Evolutionary conservation across 306 rosid species (phyloP).

Genomic region (Lupinus albus): DNA sequence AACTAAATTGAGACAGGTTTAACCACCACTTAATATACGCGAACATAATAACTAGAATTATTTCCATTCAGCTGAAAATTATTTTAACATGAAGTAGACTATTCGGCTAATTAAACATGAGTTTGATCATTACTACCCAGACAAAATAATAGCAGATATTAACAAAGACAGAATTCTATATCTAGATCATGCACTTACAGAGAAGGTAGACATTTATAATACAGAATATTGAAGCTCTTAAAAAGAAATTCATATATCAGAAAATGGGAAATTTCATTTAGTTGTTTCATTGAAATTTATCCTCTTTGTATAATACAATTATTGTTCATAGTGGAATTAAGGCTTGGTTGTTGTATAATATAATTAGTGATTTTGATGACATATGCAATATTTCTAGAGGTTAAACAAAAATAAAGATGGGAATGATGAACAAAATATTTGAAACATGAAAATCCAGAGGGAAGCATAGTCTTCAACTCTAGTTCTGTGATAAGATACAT

Average conservation of each 20-base stretch:
- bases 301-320: background rate
- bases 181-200: constrained; percentile 7
- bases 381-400: background rate
- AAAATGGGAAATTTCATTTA: background rate
- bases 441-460: constrained; percentile 24
- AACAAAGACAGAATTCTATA: background rate
- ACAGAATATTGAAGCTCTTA: constrained; percentile 22
- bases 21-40: background rate
- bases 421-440: constrained; percentile 13
- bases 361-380: constrained; percentile 7
- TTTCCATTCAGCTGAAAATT: background rate
- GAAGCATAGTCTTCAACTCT: background rate
- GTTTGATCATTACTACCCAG: constrained; percentile 7
- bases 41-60: background rate
- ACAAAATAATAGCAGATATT: constrained; percentile 17
- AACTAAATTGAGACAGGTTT: background rate
- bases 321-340: no score
- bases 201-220: constrained; percentile 6
- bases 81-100: background rate
- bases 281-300: background rate
- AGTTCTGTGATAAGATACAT: constrained; percentile 25
- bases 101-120: constrained; percentile 1
- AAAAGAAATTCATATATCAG: background rate
- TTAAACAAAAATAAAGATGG: background rate
- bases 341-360: no score